Evolutionary conservation across 495 filamentous ascomycete species (phyloP).

Genomic region (Penicillium paradoxum): DNA sequence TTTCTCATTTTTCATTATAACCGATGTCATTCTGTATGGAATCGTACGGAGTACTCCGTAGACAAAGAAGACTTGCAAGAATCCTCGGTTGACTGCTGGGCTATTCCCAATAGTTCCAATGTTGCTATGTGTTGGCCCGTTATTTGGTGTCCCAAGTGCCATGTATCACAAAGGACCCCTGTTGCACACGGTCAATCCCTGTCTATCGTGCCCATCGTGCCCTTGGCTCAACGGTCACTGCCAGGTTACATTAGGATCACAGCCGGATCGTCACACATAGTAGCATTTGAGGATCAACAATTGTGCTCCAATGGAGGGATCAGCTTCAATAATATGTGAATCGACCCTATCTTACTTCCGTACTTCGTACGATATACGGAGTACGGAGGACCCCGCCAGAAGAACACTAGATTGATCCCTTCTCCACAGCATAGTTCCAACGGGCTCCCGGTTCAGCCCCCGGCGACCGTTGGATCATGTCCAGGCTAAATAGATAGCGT

Average conservation of each 20-base stretch:
- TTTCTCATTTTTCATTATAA: too few relatives aligned
- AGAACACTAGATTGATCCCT: neutral
- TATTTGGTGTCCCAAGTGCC: neutral
- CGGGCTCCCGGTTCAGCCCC: neutral
- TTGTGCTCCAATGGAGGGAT: neutral
- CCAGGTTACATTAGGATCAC: neutral
- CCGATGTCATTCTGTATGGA: too few relatives aligned
- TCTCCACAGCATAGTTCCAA: conserved; percentile 5
- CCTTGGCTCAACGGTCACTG: neutral
- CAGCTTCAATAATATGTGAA: neutral
- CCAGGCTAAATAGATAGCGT: neutral
- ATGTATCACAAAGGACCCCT: conserved; percentile 1
- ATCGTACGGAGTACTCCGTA: neutral
- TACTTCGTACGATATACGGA: neutral
- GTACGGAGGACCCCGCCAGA: too few relatives aligned
- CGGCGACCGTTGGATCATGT: conserved; percentile 2
- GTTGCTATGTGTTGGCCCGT: neutral
- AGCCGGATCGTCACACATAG: neutral
- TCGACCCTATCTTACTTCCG: neutral
- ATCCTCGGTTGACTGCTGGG: neutral
- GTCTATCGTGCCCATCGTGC: too few relatives aligned
- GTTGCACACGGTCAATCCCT: neutral
- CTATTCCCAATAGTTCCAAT: conserved; percentile 3
- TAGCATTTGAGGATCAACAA: neutral
- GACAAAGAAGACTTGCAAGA: neutral